phyloP scores from a whole-genome alignment of 345 rosid genomes.

The Linum trigynum region DNA sequence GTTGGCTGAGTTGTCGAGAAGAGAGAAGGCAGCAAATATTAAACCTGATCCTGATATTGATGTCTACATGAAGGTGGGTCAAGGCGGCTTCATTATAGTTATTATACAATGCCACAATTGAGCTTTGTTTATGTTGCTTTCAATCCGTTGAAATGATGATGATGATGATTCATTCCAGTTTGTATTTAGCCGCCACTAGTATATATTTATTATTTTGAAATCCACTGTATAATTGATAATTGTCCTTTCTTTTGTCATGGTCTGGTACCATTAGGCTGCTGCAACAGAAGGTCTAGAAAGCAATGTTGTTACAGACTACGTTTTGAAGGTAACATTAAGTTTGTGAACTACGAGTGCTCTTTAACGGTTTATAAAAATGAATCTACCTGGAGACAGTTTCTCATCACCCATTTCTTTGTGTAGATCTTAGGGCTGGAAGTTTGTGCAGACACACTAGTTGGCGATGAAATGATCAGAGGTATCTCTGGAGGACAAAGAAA shows the following conservation, averaged over 20 bases:
- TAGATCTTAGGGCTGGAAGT: conserved; percentile 2
- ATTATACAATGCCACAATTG: background rate
- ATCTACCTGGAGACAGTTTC: background rate
- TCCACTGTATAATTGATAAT: background rate
- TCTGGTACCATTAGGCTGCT: background rate
- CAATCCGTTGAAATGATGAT: background rate
- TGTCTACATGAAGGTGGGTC: conserved; percentile 4
- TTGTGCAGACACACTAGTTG: conserved; percentile 1
- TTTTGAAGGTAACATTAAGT: conserved; percentile 1
- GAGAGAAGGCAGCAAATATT: background rate
- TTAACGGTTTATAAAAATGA: background rate
- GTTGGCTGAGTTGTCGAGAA: conserved; percentile 4
- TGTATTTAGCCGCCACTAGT: background rate
- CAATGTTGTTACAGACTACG: conserved; percentile 2
- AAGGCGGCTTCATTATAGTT: background rate
- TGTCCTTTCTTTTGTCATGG: background rate
- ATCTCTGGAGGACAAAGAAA: conserved; percentile 5
- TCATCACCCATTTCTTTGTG: background rate
- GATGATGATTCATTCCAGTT: background rate
- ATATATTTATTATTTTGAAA: background rate
- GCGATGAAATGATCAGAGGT: conserved; percentile 4
- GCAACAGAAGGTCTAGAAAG: conserved; percentile 1
- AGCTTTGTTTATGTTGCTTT: no score
- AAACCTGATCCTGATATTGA: conserved; percentile 3
- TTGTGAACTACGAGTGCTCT: background rate